phyloP scores from a whole-genome alignment of 192 early-diverging fungal genomes.

The Chytriomyces sp. region DNA sequence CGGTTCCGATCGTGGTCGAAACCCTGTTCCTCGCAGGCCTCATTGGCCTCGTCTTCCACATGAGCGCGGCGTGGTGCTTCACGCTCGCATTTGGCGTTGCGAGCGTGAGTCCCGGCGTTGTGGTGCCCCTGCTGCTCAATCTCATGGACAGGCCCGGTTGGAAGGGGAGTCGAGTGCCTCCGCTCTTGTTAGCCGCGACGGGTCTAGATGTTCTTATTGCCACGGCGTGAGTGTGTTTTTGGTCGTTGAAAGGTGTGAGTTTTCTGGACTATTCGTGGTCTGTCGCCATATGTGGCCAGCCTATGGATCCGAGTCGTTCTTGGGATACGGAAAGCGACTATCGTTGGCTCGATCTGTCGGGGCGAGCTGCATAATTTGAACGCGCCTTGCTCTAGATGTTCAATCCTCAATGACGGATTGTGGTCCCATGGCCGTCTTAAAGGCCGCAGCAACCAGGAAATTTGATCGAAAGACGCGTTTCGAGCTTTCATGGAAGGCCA shows the following conservation, averaged over 20 bases:
- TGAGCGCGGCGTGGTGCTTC: constrained; percentile 35
- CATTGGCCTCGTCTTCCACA: constrained; percentile 22
- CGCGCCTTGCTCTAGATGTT: no score
- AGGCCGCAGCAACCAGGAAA: no score
- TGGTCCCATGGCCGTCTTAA: no score
- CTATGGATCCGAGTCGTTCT: background rate
- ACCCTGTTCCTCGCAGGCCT: constrained; percentile 25
- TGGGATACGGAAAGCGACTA: background rate
- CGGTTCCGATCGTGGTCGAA: constrained; percentile 36
- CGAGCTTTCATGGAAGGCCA: no score
- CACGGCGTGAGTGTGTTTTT: constrained; percentile 14
- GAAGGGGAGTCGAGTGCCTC: constrained; percentile 37
- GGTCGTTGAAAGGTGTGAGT: background rate
- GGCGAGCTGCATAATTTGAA: no score
- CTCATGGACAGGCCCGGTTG: constrained; percentile 31
- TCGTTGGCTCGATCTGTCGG: background rate
- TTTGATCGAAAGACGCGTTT: no score
- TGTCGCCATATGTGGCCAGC: background rate
- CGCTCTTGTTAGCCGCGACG: constrained; percentile 33
- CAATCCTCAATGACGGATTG: no score
- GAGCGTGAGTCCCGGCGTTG: constrained; percentile 41
- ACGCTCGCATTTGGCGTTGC: constrained; percentile 44
- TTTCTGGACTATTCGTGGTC: background rate
- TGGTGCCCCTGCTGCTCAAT: constrained; percentile 42
- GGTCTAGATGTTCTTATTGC: constrained; percentile 39